Evolutionary conservation across 176 grass and related monocot species (phyloP).

Genomic region (Aegilops longissima): DNA sequence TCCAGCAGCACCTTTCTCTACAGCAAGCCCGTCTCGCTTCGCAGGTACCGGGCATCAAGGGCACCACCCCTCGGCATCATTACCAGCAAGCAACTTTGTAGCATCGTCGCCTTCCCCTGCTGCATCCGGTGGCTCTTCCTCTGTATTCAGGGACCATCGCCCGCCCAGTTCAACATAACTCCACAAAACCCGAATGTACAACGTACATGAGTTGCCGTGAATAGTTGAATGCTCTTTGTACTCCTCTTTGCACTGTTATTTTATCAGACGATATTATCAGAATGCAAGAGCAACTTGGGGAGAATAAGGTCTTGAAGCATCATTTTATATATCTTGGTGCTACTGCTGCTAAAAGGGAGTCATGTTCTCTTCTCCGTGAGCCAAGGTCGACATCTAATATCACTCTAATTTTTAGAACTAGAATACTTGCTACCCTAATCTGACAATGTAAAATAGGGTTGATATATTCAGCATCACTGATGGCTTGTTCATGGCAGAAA

Average conservation of each 20-base stretch:
- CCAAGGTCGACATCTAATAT: neutral
- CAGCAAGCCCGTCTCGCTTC: slow-evolving; percentile 64
- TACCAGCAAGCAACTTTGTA: slow-evolving; percentile 60
- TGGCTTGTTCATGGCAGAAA: neutral
- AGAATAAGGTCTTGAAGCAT: neutral
- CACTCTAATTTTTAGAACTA: neutral
- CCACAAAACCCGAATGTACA: neutral
- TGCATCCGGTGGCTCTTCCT: slow-evolving; percentile 67
- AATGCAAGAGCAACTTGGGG: neutral
- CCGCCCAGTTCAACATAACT: slow-evolving; percentile 42
- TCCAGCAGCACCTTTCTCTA: slow-evolving; percentile 46
- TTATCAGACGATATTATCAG: neutral
- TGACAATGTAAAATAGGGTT: neutral
- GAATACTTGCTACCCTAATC: neutral
- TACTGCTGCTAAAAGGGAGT: neutral
- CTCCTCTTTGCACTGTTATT: neutral
- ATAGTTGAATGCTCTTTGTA: neutral
- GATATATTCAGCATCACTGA: neutral
- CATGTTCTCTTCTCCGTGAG: neutral
- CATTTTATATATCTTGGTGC: neutral
- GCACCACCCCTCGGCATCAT: slow-evolving; percentile 57
- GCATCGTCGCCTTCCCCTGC: slow-evolving; percentile 78
- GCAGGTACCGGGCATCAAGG: slow-evolving; percentile 48
- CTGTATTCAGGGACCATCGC: slow-evolving; percentile 66
- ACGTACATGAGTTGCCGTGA: neutral